Base-by-base conservation (phyloP, 2,329 filamentous ascomycete genomes). In the Pseudogymnoascus sp. region DNA sequence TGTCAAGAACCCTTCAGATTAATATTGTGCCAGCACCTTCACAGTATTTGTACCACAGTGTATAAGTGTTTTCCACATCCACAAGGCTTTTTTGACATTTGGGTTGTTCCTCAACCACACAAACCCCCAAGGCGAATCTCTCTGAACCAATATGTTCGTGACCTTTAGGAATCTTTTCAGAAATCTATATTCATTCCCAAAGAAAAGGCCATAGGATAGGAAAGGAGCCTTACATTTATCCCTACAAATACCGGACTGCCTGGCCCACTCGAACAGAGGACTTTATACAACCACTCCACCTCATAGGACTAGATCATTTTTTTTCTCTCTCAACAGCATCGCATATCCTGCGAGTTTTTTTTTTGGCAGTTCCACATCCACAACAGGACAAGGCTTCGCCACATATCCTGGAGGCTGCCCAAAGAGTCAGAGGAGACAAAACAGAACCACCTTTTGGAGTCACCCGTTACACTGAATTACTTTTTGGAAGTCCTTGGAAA, bases 311-410 rank as follows among this genome's bases (percentile, higher is more conserved):
- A 25, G 45, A 52, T 33, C 49, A 19, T 55, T 55, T 55, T 35
- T 55, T 33, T 33, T 30, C 30, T 42, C 58, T 45, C 39, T 33
- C 60, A 61, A 61, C 60, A 61, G 41, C 36, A 61, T 61, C 60
- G 41, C 41, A 61, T 61, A 45, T 58, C 36, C 41, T 61, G 38
- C 60, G 60, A 55, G 36, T 55, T 60, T 25, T 39, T 23, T 55
- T 25, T 60, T 60, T 39, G 38, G 38, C 58, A 60, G 58, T 41
- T 60, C 35, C 58, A 60, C 58, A 39, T 61, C 39, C 60, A 61
- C 38, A 45, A 61, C 41, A 55, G 60, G 49, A 55, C 28, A 55
- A 28, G 14, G 49, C 49, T 55, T 22, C 49, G 49, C 49, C 49
- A 35, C 49, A 55, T 55, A 55, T 55, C 49, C 28, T 12, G 49